phyloP scores from a whole-genome alignment of 164 flowering plant genomes.

The Dillenia suffruticosa region DNA sequence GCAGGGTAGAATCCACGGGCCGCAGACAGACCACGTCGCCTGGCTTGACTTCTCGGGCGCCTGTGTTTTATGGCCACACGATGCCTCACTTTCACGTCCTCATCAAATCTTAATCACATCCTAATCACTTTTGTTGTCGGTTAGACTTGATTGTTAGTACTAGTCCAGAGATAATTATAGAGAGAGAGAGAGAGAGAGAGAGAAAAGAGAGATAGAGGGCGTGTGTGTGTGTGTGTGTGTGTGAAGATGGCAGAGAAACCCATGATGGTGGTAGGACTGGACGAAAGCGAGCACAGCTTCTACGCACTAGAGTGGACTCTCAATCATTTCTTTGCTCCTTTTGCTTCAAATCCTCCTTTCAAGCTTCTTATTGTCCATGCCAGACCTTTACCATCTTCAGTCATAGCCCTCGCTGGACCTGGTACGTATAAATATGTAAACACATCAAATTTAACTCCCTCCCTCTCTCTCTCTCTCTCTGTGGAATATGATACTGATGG shows the following conservation, averaged over 20 bases:
- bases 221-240: too few species aligned
- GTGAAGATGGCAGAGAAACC: conserved; percentile 41
- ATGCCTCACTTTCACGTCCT: too few species aligned
- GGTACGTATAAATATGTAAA: conserved; percentile 25
- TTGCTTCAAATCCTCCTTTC: conserved; percentile 35
- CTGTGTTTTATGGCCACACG: too few species aligned
- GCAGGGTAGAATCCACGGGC: too few species aligned
- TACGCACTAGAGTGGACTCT: conserved; percentile 81
- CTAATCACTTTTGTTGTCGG: too few species aligned
- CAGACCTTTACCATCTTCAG: conserved; percentile 48
- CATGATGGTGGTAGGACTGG: conserved; percentile 70
- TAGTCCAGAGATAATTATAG: too few species aligned
- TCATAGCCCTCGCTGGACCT: conserved; percentile 62
- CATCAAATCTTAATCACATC: too few species aligned
- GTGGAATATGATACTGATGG: neutral
- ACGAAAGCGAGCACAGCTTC: conserved; percentile 67
- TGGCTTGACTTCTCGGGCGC: too few species aligned
- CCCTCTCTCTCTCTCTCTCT: neutral
- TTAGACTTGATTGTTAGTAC: too few species aligned
- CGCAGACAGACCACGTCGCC: too few species aligned
- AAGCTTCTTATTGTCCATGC: conserved; percentile 69
- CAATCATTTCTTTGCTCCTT: conserved; percentile 54
- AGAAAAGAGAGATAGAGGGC: too few species aligned
- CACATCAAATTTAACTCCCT: neutral
- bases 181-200: too few species aligned